phyloP scores from a whole-genome alignment of 2,329 filamentous ascomycete genomes.

The Pezizomycotina sp. region DNA sequence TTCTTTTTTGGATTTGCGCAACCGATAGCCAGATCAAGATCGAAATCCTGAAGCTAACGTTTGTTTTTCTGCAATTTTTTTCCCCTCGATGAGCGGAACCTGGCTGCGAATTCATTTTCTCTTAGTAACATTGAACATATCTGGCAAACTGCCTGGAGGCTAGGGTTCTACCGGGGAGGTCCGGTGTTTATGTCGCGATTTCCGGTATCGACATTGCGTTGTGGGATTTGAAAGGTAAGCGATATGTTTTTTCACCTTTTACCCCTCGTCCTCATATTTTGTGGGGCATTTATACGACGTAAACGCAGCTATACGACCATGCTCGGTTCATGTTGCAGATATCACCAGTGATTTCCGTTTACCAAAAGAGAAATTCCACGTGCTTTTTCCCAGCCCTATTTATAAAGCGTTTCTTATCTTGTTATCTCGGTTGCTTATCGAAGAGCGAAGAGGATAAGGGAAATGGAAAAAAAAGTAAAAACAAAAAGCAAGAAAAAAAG shows the following conservation, averaged over 20 bases:
- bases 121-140: constrained; percentile 60
- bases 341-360: too few species aligned
- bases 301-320: too few species aligned
- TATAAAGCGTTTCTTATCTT: too few species aligned
- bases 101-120: neutral
- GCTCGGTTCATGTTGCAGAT: too few species aligned
- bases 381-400: too few species aligned
- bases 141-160: constrained; percentile 57
- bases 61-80: constrained; percentile 1
- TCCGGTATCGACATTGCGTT: constrained; percentile 62
- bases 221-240: constrained; percentile 54
- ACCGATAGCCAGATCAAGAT: neutral
- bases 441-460: too few species aligned
- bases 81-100: neutral
- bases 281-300: too few species aligned
- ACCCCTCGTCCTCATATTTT: neutral
- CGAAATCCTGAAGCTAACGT: neutral
- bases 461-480: too few species aligned
- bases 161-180: constrained; percentile 59
- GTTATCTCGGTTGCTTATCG: too few species aligned
- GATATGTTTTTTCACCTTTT: constrained; percentile 5
- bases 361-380: too few species aligned
- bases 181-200: constrained; percentile 68
- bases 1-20: constrained; percentile 1
- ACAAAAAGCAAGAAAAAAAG: too few species aligned